Conservation (phyloP, 1,284 basidiomycete species). For the Ceratobasidium sp. region DNA sequence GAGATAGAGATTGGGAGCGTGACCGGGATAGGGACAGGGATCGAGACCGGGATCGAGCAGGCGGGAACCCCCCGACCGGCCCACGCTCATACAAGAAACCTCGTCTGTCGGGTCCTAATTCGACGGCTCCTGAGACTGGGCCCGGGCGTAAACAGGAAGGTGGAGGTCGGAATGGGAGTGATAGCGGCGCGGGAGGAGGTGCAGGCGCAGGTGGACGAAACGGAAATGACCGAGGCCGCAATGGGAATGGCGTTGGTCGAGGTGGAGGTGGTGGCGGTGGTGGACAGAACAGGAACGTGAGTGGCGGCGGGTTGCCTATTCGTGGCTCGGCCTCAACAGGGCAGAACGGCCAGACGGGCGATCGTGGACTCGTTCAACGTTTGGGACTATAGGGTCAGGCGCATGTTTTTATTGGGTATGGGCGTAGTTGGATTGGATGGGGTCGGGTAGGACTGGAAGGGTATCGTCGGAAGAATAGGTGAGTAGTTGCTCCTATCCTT, state of each 20-base stretch:
- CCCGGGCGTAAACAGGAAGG: conserved; percentile 13
- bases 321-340: conserved; percentile 13
- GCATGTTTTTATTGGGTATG: background rate
- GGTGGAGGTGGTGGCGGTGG: conserved; percentile 8
- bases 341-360: conserved; percentile 31
- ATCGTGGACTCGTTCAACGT: conserved; percentile 27
- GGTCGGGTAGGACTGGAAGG: background rate
- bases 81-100: conserved; percentile 79
- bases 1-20: conserved; percentile 4
- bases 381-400: conserved; percentile 24
- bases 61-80: conserved; percentile 64
- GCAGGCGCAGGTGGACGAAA: conserved; percentile 10
- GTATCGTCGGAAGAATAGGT: conserved; percentile 1
- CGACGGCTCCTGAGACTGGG: background rate
- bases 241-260: conserved; percentile 13
- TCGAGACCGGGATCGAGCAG: conserved; percentile 32
- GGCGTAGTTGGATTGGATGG: conserved; percentile 16
- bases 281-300: background rate
- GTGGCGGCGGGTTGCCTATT: conserved; percentile 15
- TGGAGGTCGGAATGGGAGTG: conserved; percentile 16
- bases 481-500: background rate
- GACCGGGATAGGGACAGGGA: conserved; percentile 20
- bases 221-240: conserved; percentile 9
- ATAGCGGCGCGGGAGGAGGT: background rate
- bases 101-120: conserved; percentile 56